A percentile compares a stretch with the other conserved stretches of the same genome.
These are phyloP conservation scores for Yarrowia alimentaria DNA, from an alignment of 805 yeast species.

Conservation along the genomic window DNA sequence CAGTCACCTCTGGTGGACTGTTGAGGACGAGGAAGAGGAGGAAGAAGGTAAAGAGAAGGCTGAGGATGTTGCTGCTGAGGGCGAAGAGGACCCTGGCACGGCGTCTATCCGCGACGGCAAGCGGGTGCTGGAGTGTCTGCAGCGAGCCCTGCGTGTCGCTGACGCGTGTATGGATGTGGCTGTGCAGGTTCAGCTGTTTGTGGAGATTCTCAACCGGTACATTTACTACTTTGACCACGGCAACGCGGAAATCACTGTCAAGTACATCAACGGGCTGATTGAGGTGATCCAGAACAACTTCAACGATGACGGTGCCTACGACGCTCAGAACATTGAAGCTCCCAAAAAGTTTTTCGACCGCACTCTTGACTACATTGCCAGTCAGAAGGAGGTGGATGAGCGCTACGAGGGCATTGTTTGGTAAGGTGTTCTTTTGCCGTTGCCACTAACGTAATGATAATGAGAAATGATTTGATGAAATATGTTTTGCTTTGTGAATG, in stretches of 20 bases:
- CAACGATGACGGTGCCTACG: conserved; percentile 34
- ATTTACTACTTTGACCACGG: conserved; percentile 83
- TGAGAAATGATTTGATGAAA: conserved; percentile 27
- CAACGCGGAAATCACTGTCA: conserved; percentile 61
- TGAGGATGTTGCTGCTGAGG: conserved; percentile 33
- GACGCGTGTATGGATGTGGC: conserved; percentile 86
- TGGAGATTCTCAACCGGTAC: conserved; percentile 85
- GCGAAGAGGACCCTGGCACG: conserved; percentile 3
- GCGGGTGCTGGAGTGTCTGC: conserved; percentile 86
- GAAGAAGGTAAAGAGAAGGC: conserved; percentile 48
- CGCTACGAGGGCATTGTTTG: conserved; percentile 56
- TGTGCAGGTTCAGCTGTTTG: conserved; percentile 75
- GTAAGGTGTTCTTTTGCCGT: too few species aligned
- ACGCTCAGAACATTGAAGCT: conserved; percentile 37
- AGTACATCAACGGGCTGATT: conserved; percentile 80
- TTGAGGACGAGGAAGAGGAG: conserved; percentile 55
- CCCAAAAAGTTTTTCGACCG: conserved; percentile 62
- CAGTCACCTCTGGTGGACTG: conserved; percentile 93
- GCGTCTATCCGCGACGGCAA: conserved; percentile 44
- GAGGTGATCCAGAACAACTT: conserved; percentile 59
- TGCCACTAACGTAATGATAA: conserved; percentile 22
- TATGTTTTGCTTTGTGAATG: neutral
- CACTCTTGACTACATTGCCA: conserved; percentile 65
- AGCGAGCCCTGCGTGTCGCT: conserved; percentile 82
- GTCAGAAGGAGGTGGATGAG: conserved; percentile 68